A percentile compares a stretch with the other conserved stretches of the same genome.
These are phyloP conservation scores for Jimgerdemannia lactiflua DNA, from an alignment of 192 early-diverging fungal species.

Conservation along the genomic window DNA sequence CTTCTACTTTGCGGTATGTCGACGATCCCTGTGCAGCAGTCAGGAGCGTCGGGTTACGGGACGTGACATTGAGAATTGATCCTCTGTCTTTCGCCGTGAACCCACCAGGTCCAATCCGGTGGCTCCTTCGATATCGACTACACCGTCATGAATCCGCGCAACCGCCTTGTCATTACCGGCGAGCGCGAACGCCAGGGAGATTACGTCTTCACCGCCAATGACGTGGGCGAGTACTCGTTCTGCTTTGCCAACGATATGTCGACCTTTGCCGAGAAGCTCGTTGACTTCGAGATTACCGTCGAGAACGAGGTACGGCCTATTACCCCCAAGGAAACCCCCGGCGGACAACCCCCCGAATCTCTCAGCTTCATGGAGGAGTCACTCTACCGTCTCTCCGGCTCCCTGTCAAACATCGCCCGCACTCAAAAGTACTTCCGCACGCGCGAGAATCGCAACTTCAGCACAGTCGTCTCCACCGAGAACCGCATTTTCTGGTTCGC, in stretches of 20 bases:
- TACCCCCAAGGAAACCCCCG: conserved; percentile 20
- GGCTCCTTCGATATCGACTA: conserved; percentile 98
- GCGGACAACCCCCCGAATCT: conserved; percentile 50
- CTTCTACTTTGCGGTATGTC: conserved; percentile 97
- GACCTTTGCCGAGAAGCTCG: conserved; percentile 90
- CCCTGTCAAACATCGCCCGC: conserved; percentile 68
- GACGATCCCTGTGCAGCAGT: neutral
- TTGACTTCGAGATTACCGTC: conserved; percentile 94
- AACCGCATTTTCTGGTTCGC: conserved; percentile 94
- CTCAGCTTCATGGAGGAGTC: conserved; percentile 54
- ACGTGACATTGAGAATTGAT: neutral
- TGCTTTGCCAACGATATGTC: conserved; percentile 97
- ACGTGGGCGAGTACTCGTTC: conserved; percentile 90
- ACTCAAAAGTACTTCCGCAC: conserved; percentile 89
- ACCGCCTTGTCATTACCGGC: conserved; percentile 65
- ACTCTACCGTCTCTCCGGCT: conserved; percentile 58
- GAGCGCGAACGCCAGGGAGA: conserved; percentile 93
- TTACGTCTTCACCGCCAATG: conserved; percentile 86
- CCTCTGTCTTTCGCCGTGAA: neutral
- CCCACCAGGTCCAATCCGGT: conserved; percentile 85
- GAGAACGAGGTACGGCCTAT: conserved; percentile 78
- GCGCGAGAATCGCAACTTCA: conserved; percentile 88
- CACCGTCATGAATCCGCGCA: conserved; percentile 74
- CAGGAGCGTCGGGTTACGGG: neutral
- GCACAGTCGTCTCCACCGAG: conserved; percentile 86